Evolutionary conservation across 768 basidiomycete genomes (phyloP), one percentile per base, ranked within the genome.

Genomic region (Naematelia aurantialba): DNA sequence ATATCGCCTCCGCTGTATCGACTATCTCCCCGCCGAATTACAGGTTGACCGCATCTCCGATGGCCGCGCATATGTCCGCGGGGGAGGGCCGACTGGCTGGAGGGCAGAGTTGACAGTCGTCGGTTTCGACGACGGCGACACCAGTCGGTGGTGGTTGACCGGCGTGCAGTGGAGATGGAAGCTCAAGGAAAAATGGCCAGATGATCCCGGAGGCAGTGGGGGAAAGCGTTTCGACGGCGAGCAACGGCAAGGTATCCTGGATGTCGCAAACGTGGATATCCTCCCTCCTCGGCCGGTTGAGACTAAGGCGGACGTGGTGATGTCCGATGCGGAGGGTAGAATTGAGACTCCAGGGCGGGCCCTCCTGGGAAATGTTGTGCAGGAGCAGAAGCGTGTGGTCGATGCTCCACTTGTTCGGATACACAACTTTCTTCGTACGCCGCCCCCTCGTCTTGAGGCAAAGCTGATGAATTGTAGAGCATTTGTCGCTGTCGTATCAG

Each of bases 381-480:
- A 39, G 34, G 17, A 17, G 34, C 8, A 17, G 17, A 39, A 39
- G n/a, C 12, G 83, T 66, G 82, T 67, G 26, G 81, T 87, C 14
- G 91, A 96, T 69, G 82, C 89, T 25, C 92, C 93, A 11, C 82
- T 97, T 2, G 83, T 91, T 5, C 84, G 93, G 44, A 70, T 91
- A 5, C 92, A 83, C 78, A 94, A 93, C 67, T 89, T 94, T 65
- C 80, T 97, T 31, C 91, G 92, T 94, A 75, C 70, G 90, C 76
- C 4, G 22, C 3, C 68, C 13, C 5, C 3, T 8, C 21, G 22
- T 19, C 8, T 17, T 25, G 39, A 21, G 30, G 22, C 14, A 5
- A 5, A 30, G 31, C 54, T 48, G n/a, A 45, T n/a, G 29, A 47
- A 4, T 8, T 48, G 14, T 49, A 53, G 48, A 56, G 50, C 44